Conservation (phyloP, 148 eudicot genomes). For the Oxyria digyna region DNA sequence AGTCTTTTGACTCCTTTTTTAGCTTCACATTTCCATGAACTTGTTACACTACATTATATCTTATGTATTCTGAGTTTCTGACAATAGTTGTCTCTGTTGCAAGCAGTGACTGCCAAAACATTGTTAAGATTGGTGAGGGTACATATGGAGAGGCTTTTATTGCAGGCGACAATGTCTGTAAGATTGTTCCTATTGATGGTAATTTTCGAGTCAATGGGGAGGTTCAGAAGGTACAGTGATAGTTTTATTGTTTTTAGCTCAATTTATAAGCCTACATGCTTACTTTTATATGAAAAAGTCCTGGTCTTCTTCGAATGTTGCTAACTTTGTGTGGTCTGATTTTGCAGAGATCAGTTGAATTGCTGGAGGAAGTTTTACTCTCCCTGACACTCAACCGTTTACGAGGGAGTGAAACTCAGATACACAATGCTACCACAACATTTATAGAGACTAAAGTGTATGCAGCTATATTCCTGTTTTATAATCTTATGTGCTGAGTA, state of each 20-base stretch:
- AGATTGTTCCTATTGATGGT: conserved; percentile 88
- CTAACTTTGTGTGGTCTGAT: background rate
- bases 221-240: conserved; percentile 63
- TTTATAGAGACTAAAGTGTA: conserved; percentile 81
- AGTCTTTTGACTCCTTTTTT: conserved; percentile 16
- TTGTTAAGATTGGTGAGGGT: conserved; percentile 91
- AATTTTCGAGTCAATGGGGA: conserved; percentile 81
- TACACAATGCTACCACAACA: conserved; percentile 49
- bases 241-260: background rate
- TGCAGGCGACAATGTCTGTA: conserved; percentile 73
- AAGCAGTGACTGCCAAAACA: conserved; percentile 44
- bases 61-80: conserved; percentile 15
- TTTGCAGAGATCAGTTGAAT: conserved; percentile 64
- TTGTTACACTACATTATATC: background rate
- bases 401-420: conserved; percentile 35
- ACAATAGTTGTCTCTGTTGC: conserved; percentile 13
- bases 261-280: background rate
- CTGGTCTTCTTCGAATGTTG: background rate
- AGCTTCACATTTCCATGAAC: background rate
- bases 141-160: conserved; percentile 91
- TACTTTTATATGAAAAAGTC: background rate
- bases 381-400: conserved; percentile 72
- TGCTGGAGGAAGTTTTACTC: conserved; percentile 84
- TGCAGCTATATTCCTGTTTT: conserved; percentile 11
- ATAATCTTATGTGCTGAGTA: background rate